phyloP scores from a whole-genome alignment of 2,329 filamentous ascomycete genomes.

The Neopestalotiopsis sp. region DNA sequence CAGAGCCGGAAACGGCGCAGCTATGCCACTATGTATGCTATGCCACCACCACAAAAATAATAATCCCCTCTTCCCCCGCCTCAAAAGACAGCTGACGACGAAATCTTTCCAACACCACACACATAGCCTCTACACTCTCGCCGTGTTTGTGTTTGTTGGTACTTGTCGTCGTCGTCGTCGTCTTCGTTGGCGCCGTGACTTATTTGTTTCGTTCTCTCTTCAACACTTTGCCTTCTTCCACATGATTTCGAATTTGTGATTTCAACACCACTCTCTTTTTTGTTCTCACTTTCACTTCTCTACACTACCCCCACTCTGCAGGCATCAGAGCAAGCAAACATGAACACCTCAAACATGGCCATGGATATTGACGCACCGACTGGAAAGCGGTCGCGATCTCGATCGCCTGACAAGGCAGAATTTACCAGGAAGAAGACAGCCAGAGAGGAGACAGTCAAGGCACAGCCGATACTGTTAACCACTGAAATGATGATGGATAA shows the following conservation, averaged over 20 bases:
- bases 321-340: slow-evolving; percentile 10
- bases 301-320: background rate
- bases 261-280: slow-evolving; percentile 11
- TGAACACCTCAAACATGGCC: slow-evolving; percentile 6
- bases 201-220: background rate
- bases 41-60: slow-evolving; percentile 7
- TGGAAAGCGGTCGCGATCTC: slow-evolving; percentile 8
- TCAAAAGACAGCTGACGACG: background rate
- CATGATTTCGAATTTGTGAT: background rate
- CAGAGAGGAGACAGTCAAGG: slow-evolving; percentile 11
- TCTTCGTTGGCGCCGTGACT: background rate
- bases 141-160: background rate
- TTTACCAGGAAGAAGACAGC: slow-evolving; percentile 15
- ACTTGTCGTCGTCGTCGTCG: background rate
- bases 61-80: slow-evolving; percentile 12
- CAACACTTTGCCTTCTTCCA: background rate
- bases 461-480: slow-evolving; percentile 9
- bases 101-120: background rate
- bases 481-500: slow-evolving; percentile 15
- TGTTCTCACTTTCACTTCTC: background rate
- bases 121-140: background rate
- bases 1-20: slow-evolving; percentile 14
- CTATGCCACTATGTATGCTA: background rate
- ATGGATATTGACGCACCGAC: slow-evolving; percentile 15
- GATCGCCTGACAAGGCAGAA: slow-evolving; percentile 13